Base-by-base conservation (phyloP, 148 eudicot species). In the Rhododendron ferrugineum region DNA sequence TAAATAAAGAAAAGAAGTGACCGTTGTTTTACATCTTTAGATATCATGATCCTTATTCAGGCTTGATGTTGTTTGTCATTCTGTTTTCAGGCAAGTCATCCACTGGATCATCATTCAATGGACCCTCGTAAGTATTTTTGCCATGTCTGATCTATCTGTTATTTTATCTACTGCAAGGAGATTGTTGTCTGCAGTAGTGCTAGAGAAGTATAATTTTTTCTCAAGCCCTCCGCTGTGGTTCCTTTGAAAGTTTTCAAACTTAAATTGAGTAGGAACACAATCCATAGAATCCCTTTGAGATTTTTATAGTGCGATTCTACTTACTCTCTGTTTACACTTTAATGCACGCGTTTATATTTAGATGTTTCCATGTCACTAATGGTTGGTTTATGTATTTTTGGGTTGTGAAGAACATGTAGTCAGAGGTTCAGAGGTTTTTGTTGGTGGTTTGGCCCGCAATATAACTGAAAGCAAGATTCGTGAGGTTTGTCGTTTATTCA, bases 371-470 rank as follows among this genome's bases (percentile, higher is more conserved):
- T 20, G 78, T 83, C 73, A 83, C 64, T 83, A 34, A 83, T 49
- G 44, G 75, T 46, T 64, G 84, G 30, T 62, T 49, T 32, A 72
- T 72, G 47, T 23, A 44, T 44, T 68, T 32, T 40, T 74, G 80
- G 73, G 72, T 13, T 40, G 28, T 20, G 86, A 79, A 90, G 90
- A 86, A 74, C 82, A 88, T 30, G 85, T 40, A 32, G 88, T 81
- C 86, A 87, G 80, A 83, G 89, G 92, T 28, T 66, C 89, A 13
- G 92, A 90, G 85, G 90, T 90, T 36, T 90, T 90, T 84, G 89
- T 90, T 70, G 92, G 92, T 70, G 92, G 92, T 64, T 74, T 90
- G 84, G 88, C 89, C 79, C 90, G 84, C 37, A 83, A 84, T 73
- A 78, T 82, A 34, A 90, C 92, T 82, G 92, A 90, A 88, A 37